Evolutionary conservation across 1,284 basidiomycete species (phyloP), one percentile per base, ranked within the genome.

Genomic region (Naganishia sp.): DNA sequence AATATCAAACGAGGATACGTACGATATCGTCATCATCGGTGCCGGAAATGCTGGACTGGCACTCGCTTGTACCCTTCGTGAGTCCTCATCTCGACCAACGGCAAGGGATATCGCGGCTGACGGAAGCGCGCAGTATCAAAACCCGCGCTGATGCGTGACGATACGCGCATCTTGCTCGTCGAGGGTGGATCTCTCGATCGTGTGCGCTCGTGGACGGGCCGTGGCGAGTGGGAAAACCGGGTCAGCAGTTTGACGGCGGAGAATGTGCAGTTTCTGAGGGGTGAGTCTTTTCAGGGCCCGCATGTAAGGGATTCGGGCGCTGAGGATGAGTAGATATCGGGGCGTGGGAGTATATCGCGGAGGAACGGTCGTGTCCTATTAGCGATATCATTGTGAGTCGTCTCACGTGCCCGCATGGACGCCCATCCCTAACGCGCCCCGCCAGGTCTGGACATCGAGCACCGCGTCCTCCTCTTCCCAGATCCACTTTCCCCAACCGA

Each of bases 1-100:
- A 13, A 62, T 66, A 25, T 46, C 43, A 11, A 25, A 18, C 13
- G 21, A 61, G 9, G 67, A 78, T 54, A 78, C 74, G 1, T 87
- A 85, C 70, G 94, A 96, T 76, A 83, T 96, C 62, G 90, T 96
- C 41, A 90, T 98, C 71, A 92, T 97, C 43, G 95, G 95, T 17
- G 95, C 93, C 52, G 94, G 94, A 1, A 93, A 93, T 23, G 92
- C 87, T 1, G 95, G 95, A 17, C 84, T 99, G 31, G 90, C 94
- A 5, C 82, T 99, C 32, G 93, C 93, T 0, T 88, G 87, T 74
- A 91, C 92, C 28, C 83, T 99, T 23, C 85, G 94, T 93, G 73
- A 71, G 84, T 41, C 46, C 9, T 51, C 42, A 0, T 21, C 11
- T 6, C 15, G 1, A 43, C 3, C 47, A 11, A 28, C 15, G 6